phyloP scores from a whole-genome alignment of 2,329 filamentous ascomycete genomes.

The Aspergillus sclerotialis region DNA sequence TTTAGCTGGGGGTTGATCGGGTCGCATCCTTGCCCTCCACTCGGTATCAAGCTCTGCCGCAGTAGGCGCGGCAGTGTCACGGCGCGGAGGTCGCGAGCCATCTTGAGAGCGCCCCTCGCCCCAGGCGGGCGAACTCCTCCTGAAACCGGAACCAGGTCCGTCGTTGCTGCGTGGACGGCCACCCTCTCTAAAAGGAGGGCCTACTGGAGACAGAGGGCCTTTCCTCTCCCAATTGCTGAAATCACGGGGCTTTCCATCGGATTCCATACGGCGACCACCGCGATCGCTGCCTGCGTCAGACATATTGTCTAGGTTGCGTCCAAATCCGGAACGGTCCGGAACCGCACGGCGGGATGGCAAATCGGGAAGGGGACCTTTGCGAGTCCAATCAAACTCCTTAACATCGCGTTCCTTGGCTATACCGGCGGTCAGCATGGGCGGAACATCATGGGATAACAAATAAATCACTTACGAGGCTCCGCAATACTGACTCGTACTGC shows the following conservation, averaged over 20 bases:
- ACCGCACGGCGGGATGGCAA: constrained; percentile 51
- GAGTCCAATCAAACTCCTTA: constrained; percentile 87
- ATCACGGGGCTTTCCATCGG: constrained; percentile 70
- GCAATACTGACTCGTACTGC: constrained; percentile 91
- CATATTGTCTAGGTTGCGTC: constrained; percentile 47
- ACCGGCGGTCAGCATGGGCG: constrained; percentile 27
- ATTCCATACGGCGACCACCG: constrained; percentile 57
- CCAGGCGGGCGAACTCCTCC: constrained; percentile 68
- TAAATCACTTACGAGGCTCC: constrained; percentile 82
- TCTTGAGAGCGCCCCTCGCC: constrained; percentile 62
- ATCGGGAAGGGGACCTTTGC: constrained; percentile 81
- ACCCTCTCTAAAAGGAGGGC: constrained; percentile 48
- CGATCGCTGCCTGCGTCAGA: constrained; percentile 58
- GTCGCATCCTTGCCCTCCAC: constrained; percentile 87
- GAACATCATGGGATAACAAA: not conserved
- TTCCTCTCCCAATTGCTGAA: constrained; percentile 92
- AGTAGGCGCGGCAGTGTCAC: constrained; percentile 69
- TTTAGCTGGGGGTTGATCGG: constrained; percentile 66
- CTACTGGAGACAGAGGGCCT: constrained; percentile 73
- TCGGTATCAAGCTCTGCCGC: constrained; percentile 89
- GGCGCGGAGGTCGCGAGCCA: constrained; percentile 70
- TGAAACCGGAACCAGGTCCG: constrained; percentile 51
- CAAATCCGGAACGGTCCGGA: constrained; percentile 50
- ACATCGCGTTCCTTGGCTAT: constrained; percentile 79
- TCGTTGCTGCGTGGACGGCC: constrained; percentile 55